A percentile compares a stretch with the other conserved stretches of the same genome.
Evolutionary conservation across 192 early-diverging fungal genomes (phyloP).

Genomic region (Entomortierella lignicola): DNA sequence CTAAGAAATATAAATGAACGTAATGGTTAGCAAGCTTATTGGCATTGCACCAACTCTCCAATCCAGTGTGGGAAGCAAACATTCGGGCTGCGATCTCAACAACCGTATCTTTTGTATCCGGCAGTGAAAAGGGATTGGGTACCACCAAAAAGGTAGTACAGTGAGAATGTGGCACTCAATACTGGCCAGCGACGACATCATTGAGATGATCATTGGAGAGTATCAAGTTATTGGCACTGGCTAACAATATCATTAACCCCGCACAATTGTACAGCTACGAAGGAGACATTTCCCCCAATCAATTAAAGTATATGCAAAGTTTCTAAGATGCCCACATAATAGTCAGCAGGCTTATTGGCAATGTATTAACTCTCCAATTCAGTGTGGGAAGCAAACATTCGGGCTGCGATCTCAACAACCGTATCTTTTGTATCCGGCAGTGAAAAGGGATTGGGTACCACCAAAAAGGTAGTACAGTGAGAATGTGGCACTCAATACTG

Average conservation of each 20-base stretch:
- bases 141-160: background rate
- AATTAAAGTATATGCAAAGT: no score
- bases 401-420: background rate
- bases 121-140: background rate
- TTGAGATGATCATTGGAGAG: no score
- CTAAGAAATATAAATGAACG: background rate
- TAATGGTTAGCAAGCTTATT: background rate
- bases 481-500: no score
- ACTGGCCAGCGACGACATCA: no score
- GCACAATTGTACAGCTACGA: no score
- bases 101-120: background rate
- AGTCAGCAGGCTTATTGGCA: no score
- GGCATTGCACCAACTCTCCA: background rate
- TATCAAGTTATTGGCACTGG: no score
- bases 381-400: background rate
- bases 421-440: background rate
- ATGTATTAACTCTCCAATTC: background rate
- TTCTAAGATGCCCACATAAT: no score
- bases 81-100: background rate
- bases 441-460: background rate
- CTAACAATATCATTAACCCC: no score
- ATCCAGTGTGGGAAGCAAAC: background rate
- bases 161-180: no score
- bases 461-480: no score
- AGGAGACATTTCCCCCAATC: no score